Percentiles rank a stretch among this genome's conserved stretches.
phyloP scores from a whole-genome alignment of 768 basidiomycete genomes.

The Hygrocybe coccinea region DNA sequence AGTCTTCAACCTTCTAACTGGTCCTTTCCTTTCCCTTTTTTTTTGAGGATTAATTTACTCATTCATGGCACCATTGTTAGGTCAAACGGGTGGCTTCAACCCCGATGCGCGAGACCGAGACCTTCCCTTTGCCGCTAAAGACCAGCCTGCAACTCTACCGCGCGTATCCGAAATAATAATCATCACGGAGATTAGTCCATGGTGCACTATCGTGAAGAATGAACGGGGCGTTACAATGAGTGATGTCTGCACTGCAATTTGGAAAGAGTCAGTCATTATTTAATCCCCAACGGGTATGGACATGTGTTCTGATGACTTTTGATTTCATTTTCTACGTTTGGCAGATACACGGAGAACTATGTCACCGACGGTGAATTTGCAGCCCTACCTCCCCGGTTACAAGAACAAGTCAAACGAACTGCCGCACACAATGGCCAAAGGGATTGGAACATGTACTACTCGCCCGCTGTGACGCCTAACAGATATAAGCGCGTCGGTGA shows the following conservation, averaged over 20 bases:
- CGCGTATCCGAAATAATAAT: conserved; percentile 56
- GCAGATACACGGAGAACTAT: conserved; percentile 63
- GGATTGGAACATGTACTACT: conserved; percentile 42
- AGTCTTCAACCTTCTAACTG: conserved; percentile 66
- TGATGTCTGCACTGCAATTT: conserved; percentile 68
- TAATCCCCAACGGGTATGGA: too few relatives aligned
- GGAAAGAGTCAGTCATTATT: conserved; percentile 71
- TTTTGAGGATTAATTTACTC: not conserved
- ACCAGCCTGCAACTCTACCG: conserved; percentile 67
- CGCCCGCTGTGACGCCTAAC: conserved; percentile 42
- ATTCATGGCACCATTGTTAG: conserved; percentile 28
- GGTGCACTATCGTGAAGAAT: conserved; percentile 74
- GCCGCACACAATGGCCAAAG: conserved; percentile 39
- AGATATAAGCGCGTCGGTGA: conserved; percentile 60
- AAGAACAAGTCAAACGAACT: conserved; percentile 67
- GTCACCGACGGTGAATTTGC: conserved; percentile 65
- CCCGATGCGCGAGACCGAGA: conserved; percentile 55
- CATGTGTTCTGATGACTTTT: not conserved
- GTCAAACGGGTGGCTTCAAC: conserved; percentile 60
- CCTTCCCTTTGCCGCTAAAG: conserved; percentile 47
- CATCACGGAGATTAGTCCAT: conserved; percentile 59
- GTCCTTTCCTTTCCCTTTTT: conserved; percentile 31
- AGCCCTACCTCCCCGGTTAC: conserved; percentile 55
- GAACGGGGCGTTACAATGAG: conserved; percentile 68
- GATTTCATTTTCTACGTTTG: not conserved